A percentile compares a stretch with the other conserved stretches of the same genome.
These are phyloP conservation scores for Clitoria ternatea DNA, from an alignment of 306 rosid species.

Conservation along the genomic window DNA sequence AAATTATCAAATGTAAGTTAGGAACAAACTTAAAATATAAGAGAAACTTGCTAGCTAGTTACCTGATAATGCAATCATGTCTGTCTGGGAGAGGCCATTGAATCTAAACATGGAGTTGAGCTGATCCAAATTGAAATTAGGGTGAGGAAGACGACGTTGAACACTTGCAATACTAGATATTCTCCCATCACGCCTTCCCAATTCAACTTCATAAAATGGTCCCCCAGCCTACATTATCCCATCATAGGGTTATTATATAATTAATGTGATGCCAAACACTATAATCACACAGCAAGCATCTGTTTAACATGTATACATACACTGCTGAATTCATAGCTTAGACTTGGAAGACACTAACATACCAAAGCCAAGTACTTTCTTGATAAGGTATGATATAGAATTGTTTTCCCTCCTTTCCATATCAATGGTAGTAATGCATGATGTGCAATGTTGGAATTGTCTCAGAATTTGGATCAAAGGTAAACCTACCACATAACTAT, in stretches of 20 bases:
- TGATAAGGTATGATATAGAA: background rate
- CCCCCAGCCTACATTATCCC: conserved; percentile 58
- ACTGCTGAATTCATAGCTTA: no score
- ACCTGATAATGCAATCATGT: conserved; percentile 75
- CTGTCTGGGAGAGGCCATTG: conserved; percentile 57
- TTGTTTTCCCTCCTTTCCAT: background rate
- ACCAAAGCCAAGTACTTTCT: background rate
- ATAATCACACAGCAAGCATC: background rate
- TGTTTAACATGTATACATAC: no score
- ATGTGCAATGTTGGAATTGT: background rate
- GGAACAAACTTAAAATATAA: background rate
- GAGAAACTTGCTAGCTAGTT: background rate
- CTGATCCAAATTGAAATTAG: conserved; percentile 39
- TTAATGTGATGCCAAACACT: background rate
- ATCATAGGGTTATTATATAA: background rate
- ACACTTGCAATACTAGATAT: conserved; percentile 49
- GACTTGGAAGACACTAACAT: no score
- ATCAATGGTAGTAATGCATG: background rate
- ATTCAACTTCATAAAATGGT: conserved; percentile 61
- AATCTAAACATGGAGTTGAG: conserved; percentile 44
- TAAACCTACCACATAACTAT: background rate
- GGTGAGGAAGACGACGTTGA: conserved; percentile 52
- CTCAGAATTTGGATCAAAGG: conserved; percentile 4
- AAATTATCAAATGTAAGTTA: no score
- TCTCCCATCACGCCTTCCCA: conserved; percentile 70